Evolutionary conservation across 2,329 filamentous ascomycete species (phyloP).

Genomic region (Penicillium sp.): DNA sequence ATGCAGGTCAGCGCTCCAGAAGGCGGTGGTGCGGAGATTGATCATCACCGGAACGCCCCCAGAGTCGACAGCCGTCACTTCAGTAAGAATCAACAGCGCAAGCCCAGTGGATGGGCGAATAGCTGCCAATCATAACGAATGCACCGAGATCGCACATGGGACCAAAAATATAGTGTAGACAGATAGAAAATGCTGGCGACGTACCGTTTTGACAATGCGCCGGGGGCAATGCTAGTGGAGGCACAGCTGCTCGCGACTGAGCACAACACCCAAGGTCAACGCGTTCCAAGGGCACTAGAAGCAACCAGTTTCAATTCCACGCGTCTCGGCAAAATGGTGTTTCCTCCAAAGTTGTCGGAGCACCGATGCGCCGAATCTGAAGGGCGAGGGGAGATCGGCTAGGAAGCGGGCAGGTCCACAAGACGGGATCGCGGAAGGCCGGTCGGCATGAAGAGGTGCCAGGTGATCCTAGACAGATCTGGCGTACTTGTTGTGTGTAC

Average conservation of each 20-base stretch:
- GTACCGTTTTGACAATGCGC: constrained; percentile 38
- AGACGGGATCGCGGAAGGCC: constrained; percentile 28
- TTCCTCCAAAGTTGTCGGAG: constrained; percentile 10
- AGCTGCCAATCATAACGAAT: not conserved
- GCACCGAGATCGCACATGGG: not conserved
- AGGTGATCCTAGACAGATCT: constrained; percentile 9
- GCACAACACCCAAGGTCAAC: constrained; percentile 25
- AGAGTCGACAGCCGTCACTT: constrained; percentile 24
- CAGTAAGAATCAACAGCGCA: constrained; percentile 21
- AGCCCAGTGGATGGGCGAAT: constrained; percentile 8
- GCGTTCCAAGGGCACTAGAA: constrained; percentile 16
- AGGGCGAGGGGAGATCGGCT: constrained; percentile 26
- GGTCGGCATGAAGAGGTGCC: constrained; percentile 30
- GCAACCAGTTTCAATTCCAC: constrained; percentile 6
- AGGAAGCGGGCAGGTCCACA: constrained; percentile 33
- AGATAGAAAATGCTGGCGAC: constrained; percentile 22
- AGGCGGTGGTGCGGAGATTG: constrained; percentile 42
- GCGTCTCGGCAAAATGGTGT: constrained; percentile 12
- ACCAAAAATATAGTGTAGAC: constrained; percentile 5
- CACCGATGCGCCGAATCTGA: constrained; percentile 19
- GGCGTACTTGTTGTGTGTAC: constrained; percentile 11
- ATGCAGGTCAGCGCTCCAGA: constrained; percentile 25
- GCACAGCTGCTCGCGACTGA: constrained; percentile 34
- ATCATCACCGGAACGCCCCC: constrained; percentile 29
- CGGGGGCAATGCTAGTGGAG: constrained; percentile 27